These are phyloP conservation scores for Eucalyptus marginata DNA, from an alignment of 345 rosid species.

Conservation along the genomic window DNA sequence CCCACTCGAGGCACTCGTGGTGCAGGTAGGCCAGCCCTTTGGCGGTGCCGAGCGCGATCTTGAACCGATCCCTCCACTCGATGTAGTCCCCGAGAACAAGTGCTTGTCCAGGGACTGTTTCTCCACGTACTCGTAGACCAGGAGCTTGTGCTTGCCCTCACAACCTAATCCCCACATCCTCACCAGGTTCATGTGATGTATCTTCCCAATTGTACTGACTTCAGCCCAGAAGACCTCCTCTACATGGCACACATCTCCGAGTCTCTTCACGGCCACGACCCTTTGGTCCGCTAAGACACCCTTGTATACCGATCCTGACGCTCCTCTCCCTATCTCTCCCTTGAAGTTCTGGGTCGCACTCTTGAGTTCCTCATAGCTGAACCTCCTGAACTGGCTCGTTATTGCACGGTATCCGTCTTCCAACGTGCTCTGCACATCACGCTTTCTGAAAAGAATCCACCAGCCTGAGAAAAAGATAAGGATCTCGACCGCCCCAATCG, in stretches of 20 bases:
- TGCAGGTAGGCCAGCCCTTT: conserved; percentile 48
- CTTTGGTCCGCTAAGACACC: conserved; percentile 25
- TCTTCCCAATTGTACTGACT: conserved; percentile 30
- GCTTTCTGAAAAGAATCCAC: conserved; percentile 15
- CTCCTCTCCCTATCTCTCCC: conserved; percentile 34
- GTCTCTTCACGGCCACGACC: conserved; percentile 36
- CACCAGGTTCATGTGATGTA: conserved; percentile 45
- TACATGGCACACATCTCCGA: conserved; percentile 20
- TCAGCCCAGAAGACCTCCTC: conserved; percentile 44
- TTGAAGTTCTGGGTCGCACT: conserved; percentile 18
- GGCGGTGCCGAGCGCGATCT: conserved; percentile 45
- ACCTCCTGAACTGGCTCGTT: conserved; percentile 15
- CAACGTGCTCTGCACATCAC: neutral
- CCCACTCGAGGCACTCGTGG: conserved; percentile 44
- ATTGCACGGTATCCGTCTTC: conserved; percentile 10
- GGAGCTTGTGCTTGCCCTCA: conserved; percentile 20
- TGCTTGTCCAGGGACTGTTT: conserved; percentile 37
- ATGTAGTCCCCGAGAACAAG: conserved; percentile 14
- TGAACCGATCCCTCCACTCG: conserved; percentile 35
- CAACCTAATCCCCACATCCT: conserved; percentile 42
- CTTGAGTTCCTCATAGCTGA: conserved; percentile 17
- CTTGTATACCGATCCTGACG: conserved; percentile 31
- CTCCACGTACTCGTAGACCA: conserved; percentile 36
- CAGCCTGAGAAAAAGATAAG: conserved; percentile 1
- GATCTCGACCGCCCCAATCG: conserved; percentile 19